A percentile compares a stretch with the other conserved stretches of the same genome.
These are phyloP conservation scores for Trichoderma polysporum DNA, from an alignment of 2,329 filamentous ascomycete genomes.

Conservation along the genomic window DNA sequence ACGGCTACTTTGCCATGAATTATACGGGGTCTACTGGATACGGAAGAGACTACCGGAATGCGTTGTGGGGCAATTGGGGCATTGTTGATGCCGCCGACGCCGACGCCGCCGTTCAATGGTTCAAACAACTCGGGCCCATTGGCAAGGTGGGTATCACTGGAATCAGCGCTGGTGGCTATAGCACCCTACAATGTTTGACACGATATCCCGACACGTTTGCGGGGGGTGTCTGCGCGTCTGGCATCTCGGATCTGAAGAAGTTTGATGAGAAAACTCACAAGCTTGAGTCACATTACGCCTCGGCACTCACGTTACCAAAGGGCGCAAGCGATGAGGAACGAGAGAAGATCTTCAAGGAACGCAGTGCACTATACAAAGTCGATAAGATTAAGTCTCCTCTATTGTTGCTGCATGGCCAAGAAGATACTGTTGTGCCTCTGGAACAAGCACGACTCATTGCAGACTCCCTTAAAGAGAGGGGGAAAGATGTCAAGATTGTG, in stretches of 20 bases:
- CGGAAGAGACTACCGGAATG: constrained; percentile 49
- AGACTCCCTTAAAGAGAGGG: constrained; percentile 41
- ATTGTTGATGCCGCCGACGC: constrained; percentile 51
- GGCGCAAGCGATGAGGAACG: constrained; percentile 41
- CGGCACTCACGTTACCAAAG: constrained; percentile 37
- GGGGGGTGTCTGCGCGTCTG: constrained; percentile 50
- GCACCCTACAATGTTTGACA: constrained; percentile 49
- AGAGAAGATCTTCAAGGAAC: constrained; percentile 42
- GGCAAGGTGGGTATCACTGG: constrained; percentile 49
- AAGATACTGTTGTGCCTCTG: constrained; percentile 59
- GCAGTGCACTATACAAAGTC: constrained; percentile 51
- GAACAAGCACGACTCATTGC: constrained; percentile 56
- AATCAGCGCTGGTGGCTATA: constrained; percentile 54
- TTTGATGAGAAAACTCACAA: constrained; percentile 53
- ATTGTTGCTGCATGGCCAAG: constrained; percentile 55
- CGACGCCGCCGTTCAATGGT: constrained; percentile 44
- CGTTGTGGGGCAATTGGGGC: constrained; percentile 51
- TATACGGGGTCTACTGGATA: constrained; percentile 54
- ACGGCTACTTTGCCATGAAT: constrained; percentile 51
- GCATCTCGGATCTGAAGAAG: constrained; percentile 50
- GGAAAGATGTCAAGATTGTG: constrained; percentile 47
- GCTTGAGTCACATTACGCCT: constrained; percentile 55
- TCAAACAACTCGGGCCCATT: constrained; percentile 37
- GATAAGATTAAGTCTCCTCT: constrained; percentile 50
- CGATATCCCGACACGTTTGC: constrained; percentile 48